Conservation (phyloP, 352 stramenopile genomes). For the Pythium guiyangense region DNA sequence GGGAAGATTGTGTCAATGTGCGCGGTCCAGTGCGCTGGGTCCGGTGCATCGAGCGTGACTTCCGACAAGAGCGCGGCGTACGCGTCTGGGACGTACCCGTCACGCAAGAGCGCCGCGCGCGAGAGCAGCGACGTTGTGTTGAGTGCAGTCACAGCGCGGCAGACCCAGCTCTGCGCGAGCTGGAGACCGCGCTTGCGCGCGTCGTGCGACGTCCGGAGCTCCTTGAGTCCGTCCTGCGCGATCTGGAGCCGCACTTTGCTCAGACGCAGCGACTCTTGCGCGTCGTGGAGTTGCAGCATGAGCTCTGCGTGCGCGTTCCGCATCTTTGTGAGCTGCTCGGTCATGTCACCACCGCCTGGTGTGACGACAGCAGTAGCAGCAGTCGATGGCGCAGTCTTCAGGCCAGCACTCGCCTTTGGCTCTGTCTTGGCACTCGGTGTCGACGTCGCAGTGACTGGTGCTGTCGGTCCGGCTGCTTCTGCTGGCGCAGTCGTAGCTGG, state of each 20-base stretch:
- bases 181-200: constrained; percentile 61
- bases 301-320: constrained; percentile 63
- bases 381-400: constrained; percentile 29
- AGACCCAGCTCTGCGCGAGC: constrained; percentile 52
- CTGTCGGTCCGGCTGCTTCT: not conserved
- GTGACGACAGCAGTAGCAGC: constrained; percentile 54
- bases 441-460: not conserved
- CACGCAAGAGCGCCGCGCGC: constrained; percentile 22
- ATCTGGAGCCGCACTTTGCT: constrained; percentile 54
- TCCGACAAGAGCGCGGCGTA: constrained; percentile 40
- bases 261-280: constrained; percentile 58
- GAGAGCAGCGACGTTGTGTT: constrained; percentile 41
- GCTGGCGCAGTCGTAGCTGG: not conserved
- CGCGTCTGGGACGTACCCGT: constrained; percentile 40
- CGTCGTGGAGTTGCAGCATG: constrained; percentile 61
- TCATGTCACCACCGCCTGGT: constrained; percentile 43
- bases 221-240: constrained; percentile 48
- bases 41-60: constrained; percentile 2
- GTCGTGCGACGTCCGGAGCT: constrained; percentile 58
- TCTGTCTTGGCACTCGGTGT: not conserved
- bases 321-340: constrained; percentile 71
- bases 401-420: not conserved
- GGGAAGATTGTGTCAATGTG: constrained; percentile 68
- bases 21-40: constrained; percentile 2
- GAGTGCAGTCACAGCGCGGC: constrained; percentile 40